A percentile compares a stretch with the other conserved stretches of the same genome.
Evolutionary conservation across 805 yeast species (phyloP).

Genomic region (Debaryomyces hansenii): DNA sequence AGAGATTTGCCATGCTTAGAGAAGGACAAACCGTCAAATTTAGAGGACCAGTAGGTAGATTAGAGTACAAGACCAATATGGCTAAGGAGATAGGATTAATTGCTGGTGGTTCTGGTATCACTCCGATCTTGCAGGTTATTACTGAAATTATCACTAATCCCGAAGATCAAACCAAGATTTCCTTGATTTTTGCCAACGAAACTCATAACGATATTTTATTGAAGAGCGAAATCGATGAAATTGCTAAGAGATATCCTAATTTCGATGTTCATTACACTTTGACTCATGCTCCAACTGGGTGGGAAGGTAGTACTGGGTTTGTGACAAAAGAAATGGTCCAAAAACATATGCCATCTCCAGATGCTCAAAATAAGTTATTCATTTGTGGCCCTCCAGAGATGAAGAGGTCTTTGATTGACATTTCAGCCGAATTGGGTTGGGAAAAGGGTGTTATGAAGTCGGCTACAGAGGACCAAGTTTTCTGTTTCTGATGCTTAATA

Average conservation of each 20-base stretch:
- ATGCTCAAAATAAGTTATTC: slow-evolving; percentile 53
- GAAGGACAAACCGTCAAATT: slow-evolving; percentile 69
- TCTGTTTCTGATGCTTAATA: slow-evolving; percentile 42
- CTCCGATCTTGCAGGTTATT: slow-evolving; percentile 83
- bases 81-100: slow-evolving; percentile 65
- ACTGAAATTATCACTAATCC: slow-evolving; percentile 70
- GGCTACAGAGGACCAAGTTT: slow-evolving; percentile 55
- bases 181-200: slow-evolving; percentile 70
- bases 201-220: slow-evolving; percentile 75
- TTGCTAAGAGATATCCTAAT: slow-evolving; percentile 60
- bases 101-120: slow-evolving; percentile 89
- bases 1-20: slow-evolving; percentile 59
- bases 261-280: slow-evolving; percentile 62
- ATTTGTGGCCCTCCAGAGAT: slow-evolving; percentile 76
- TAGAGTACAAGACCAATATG: slow-evolving; percentile 57
- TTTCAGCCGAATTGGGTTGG: slow-evolving; percentile 65
- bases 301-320: slow-evolving; percentile 62
- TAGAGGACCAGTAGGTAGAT: slow-evolving; percentile 79
- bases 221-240: slow-evolving; percentile 70
- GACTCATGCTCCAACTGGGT: slow-evolving; percentile 41
- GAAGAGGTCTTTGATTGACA: slow-evolving; percentile 52
- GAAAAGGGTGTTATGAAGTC: slow-evolving; percentile 46
- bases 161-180: slow-evolving; percentile 60
- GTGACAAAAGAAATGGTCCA: slow-evolving; percentile 59
- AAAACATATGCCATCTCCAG: slow-evolving; percentile 52